Evolutionary conservation across 2,329 filamentous ascomycete genomes (phyloP), one percentile per base, ranked within the genome.

Genomic region (Nemania sp.): DNA sequence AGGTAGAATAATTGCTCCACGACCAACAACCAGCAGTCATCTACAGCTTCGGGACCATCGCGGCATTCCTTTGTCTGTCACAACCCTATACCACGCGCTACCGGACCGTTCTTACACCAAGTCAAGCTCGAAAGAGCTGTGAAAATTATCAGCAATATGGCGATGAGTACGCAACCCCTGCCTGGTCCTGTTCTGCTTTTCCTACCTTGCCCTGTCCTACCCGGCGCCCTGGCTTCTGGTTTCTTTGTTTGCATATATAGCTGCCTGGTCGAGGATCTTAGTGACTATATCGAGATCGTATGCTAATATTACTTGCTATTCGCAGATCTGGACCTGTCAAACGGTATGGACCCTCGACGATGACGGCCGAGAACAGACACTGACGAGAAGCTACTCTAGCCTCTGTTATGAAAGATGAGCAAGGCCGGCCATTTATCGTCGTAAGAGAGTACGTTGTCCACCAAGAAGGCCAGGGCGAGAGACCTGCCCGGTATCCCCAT

Each of bases 391-490:
- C 15, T 15, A 42, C 15, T 66, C 67, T 60, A 89, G 87, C 87
- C 74, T 75, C 83, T 75, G 80, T 99, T 78, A 87, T 97, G 83
- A 97, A 97, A 83, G 95, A 99, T 84, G 95, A 99, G 81, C 89
- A 95, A 77, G 95, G 95, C 65, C 87, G 95, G 75, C 95, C 95
- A 40, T 99, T 99, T 79, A 99, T 99, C 75, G 89, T 99, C 67
- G 95, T 99, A 71, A 86, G 95, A 88, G 95, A 99, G 92, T 96
- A 85, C 71, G 90, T 85, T 17, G 5, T 13, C n/a, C 25, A 32
- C 62, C 47, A 54, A 18, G n/a, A 40, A 10, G 18, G 17, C 60
- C 50, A 40, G 34, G 35, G 2, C 15, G 18, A 5, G 12, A 4
- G 18, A 5, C 3, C 20, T 9, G 42, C 37, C 57, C 43, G 48